Evolutionary conservation across 345 rosid genomes (phyloP).

Genomic region (Triadica sebifera): DNA sequence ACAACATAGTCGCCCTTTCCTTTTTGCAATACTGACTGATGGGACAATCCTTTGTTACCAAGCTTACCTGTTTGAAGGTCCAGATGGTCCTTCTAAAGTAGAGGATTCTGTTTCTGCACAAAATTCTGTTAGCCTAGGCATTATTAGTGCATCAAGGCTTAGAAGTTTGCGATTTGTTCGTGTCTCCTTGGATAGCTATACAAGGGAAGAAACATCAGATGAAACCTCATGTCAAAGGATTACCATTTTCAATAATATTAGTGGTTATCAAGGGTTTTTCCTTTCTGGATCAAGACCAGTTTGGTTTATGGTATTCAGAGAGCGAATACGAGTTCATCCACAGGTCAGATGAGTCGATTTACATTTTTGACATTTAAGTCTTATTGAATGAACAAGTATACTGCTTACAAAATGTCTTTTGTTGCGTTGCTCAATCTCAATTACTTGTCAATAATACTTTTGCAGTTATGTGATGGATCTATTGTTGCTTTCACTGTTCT

Average conservation of each 20-base stretch:
- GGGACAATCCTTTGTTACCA: conserved; percentile 95
- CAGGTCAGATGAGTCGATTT: conserved; percentile 55
- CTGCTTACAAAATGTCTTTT: background rate
- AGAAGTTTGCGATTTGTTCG: conserved; percentile 79
- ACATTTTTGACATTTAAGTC: background rate
- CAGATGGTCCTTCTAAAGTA: conserved; percentile 54
- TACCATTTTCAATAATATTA: conserved; percentile 78
- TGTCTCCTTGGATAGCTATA: conserved; percentile 65
- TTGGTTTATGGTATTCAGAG: conserved; percentile 97
- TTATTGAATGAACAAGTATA: conserved; percentile 14
- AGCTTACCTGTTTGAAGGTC: conserved; percentile 82
- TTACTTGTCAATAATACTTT: background rate
- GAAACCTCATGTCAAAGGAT: conserved; percentile 62
- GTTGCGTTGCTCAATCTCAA: background rate
- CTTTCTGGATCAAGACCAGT: conserved; percentile 94
- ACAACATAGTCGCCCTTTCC: conserved; percentile 79
- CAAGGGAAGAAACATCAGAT: conserved; percentile 65
- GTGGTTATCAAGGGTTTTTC: conserved; percentile 84
- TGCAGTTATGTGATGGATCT: conserved; percentile 92
- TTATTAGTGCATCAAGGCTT: conserved; percentile 66
- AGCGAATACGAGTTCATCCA: conserved; percentile 87
- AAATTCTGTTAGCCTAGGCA: conserved; percentile 41
- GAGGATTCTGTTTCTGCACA: conserved; percentile 51
- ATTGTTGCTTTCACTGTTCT: conserved; percentile 96
- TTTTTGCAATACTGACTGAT: conserved; percentile 83